Conservation (phyloP, 192 early-diverging fungal species). For the Backusella psychrophila region DNA sequence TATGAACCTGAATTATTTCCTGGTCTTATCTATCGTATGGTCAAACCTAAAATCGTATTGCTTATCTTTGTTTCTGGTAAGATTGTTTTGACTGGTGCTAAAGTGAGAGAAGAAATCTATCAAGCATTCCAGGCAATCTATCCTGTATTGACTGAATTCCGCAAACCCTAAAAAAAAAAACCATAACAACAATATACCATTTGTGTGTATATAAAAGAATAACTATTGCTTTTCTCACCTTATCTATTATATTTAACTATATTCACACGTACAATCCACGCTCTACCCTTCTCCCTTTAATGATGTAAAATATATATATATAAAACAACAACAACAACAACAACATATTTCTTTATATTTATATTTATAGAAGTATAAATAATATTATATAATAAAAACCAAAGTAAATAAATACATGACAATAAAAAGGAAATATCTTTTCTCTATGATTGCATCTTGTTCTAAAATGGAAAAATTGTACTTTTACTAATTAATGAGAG, state of each 20-base stretch:
- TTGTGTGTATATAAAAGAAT: background rate
- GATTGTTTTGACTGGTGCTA: constrained; percentile 98
- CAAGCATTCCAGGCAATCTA: constrained; percentile 97
- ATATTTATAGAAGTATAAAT: background rate
- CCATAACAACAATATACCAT: background rate
- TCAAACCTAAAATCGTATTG: constrained; percentile 96
- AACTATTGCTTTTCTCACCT: background rate
- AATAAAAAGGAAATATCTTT: background rate
- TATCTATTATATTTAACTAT: background rate
- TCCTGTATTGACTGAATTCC: constrained; percentile 89
- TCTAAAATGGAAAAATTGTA: background rate
- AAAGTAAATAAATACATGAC: background rate
- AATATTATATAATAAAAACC: background rate
- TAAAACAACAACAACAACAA: background rate
- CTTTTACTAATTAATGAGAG: background rate
- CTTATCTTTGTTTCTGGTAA: constrained; percentile 99
- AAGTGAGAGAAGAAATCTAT: constrained; percentile 96
- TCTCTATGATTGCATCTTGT: background rate
- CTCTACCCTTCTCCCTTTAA: background rate
- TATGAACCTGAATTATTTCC: constrained; percentile 99
- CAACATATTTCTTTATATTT: background rate
- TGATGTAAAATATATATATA: background rate
- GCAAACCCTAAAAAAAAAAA: constrained; percentile 54
- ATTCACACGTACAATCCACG: background rate
- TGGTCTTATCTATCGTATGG: constrained; percentile 99